Conservation (phyloP, 495 filamentous ascomycete species). For the Xylaria venustula region DNA sequence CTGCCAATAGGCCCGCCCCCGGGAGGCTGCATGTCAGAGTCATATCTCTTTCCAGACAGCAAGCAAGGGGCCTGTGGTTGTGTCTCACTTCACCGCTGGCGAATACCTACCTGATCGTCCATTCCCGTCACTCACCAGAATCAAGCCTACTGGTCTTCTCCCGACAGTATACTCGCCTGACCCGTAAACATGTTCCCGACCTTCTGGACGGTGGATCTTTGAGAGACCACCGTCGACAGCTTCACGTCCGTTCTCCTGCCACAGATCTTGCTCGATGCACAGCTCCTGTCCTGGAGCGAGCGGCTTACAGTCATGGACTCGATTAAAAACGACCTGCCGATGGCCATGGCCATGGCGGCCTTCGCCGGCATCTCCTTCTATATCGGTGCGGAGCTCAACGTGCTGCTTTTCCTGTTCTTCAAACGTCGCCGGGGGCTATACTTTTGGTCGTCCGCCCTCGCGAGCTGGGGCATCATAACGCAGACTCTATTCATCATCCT, state of each 20-base stretch:
- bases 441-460: conserved; percentile 57
- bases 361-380: conserved; percentile 55
- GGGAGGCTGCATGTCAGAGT: conserved; percentile 7
- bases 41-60: neutral
- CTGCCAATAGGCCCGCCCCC: no score
- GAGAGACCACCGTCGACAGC: neutral
- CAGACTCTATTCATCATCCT: conserved; percentile 41
- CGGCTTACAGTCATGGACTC: conserved; percentile 6
- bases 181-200: conserved; percentile 13
- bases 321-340: conserved; percentile 12
- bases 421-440: conserved; percentile 53
- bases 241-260: neutral
- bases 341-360: conserved; percentile 46
- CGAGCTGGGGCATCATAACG: conserved; percentile 42
- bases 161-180: neutral
- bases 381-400: conserved; percentile 54
- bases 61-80: neutral
- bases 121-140: neutral
- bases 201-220: conserved; percentile 7
- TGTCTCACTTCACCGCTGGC: conserved; percentile 1
- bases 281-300: conserved; percentile 3
- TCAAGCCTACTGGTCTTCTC: neutral
- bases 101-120: neutral
- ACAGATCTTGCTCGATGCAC: conserved; percentile 3
- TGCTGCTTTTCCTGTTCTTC: conserved; percentile 57